Percentiles rank a stretch among this genome's conserved stretches.
phyloP scores from a whole-genome alignment of 352 stramenopile species.

The Pythium vanterpoolii region DNA sequence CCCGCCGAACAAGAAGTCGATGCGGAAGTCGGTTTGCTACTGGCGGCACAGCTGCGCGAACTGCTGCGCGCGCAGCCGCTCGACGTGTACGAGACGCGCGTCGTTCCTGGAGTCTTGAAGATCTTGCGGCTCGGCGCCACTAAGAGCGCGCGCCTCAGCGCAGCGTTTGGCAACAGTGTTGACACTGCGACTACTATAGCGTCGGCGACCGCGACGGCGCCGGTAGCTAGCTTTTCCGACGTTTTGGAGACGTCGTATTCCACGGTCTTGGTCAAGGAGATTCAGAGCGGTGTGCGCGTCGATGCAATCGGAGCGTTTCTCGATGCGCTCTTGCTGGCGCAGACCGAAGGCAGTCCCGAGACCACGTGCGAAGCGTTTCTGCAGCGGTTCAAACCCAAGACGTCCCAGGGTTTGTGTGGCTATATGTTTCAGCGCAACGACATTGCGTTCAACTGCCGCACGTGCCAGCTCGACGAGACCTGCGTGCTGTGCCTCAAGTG shows the following conservation, averaged over 20 bases:
- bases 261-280: conserved; percentile 21
- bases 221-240: conserved; percentile 9
- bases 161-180: conserved; percentile 8
- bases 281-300: conserved; percentile 10
- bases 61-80: conserved; percentile 20
- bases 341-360: conserved; percentile 14
- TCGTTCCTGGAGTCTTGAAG: conserved; percentile 18
- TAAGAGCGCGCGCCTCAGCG: conserved; percentile 19
- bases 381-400: conserved; percentile 52
- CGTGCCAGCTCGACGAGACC: conserved; percentile 96
- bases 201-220: too few species aligned
- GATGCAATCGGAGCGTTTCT: conserved; percentile 24
- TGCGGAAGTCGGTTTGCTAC: conserved; percentile 20
- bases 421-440: conserved; percentile 97
- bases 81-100: conserved; percentile 7
- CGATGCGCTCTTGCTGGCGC: conserved; percentile 24
- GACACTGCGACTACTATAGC: too few species aligned
- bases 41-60: conserved; percentile 23
- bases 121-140: conserved; percentile 22
- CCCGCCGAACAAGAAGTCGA: conserved; percentile 24
- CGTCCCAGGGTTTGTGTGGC: conserved; percentile 81
- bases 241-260: conserved; percentile 27
- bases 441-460: conserved; percentile 98
- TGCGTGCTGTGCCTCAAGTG: conserved; percentile 97
- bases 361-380: conserved; percentile 53